Percentiles rank a stretch among this genome's conserved stretches.
Evolutionary conservation across 176 grass and related monocot genomes (phyloP).

Genomic region (Tillandsia leiboldiana): DNA sequence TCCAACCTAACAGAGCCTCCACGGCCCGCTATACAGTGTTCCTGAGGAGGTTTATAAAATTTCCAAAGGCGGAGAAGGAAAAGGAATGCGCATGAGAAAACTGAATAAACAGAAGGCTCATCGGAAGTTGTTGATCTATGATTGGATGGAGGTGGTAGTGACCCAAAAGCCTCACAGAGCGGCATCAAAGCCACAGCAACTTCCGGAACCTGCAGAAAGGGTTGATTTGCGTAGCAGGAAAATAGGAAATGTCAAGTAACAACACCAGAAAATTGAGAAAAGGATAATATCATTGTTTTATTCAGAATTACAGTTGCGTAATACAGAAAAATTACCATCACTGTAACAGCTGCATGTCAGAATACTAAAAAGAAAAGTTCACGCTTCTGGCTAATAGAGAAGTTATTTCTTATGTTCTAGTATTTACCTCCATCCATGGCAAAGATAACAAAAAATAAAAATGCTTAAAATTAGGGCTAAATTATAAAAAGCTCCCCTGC

Average conservation of each 20-base stretch:
- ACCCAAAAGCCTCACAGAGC: slow-evolving; percentile 92
- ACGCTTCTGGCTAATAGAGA: no score
- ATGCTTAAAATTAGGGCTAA: neutral
- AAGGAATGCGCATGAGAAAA: slow-evolving; percentile 96
- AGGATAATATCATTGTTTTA: no score
- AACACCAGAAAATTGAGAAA: no score
- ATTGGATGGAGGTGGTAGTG: slow-evolving; percentile 53
- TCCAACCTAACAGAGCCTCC: slow-evolving; percentile 65
- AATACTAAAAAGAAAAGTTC: no score
- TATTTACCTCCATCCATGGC: neutral
- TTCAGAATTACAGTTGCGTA: no score
- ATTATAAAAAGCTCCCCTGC: no score
- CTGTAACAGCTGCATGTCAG: no score
- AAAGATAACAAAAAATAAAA: neutral
- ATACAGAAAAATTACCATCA: no score
- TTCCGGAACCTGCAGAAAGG: slow-evolving; percentile 68
- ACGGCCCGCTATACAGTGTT: slow-evolving; percentile 60
- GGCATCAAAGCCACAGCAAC: slow-evolving; percentile 86
- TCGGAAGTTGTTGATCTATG: slow-evolving; percentile 54
- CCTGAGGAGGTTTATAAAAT: slow-evolving; percentile 85
- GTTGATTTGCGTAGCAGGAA: neutral
- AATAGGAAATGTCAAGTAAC: neutral
- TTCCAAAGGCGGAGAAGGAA: slow-evolving; percentile 94
- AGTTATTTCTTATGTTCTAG: no score
- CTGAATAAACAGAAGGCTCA: slow-evolving; percentile 69